phyloP scores from a whole-genome alignment of 2,329 filamentous ascomycete genomes.

The Coleophoma crateriformis region DNA sequence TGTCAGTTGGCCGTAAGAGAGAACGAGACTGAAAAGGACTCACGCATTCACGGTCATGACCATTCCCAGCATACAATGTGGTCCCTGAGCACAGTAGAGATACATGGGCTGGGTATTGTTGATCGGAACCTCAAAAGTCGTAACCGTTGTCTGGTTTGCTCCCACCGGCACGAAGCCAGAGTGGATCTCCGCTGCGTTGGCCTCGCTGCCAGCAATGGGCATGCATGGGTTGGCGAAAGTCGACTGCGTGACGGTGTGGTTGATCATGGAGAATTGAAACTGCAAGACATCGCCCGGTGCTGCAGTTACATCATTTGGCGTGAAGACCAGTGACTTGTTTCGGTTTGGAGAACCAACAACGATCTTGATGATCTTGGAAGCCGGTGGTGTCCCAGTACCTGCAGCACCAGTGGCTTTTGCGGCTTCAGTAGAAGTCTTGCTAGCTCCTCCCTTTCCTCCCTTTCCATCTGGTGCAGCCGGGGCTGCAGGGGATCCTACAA shows the following conservation, averaged over 20 bases:
- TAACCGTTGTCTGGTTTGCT: conserved; percentile 1
- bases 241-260: conserved; percentile 41
- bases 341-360: conserved; percentile 5
- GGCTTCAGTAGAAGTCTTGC: background rate
- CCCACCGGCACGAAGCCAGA: conserved; percentile 25
- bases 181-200: conserved; percentile 3
- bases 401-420: background rate
- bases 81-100: conserved; percentile 32
- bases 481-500: too few species aligned
- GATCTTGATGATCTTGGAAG: conserved; percentile 4
- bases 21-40: background rate
- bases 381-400: background rate
- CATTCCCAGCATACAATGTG: conserved; percentile 34
- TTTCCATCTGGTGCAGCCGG: background rate
- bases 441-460: background rate
- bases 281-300: conserved; percentile 43
- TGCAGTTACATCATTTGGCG: conserved; percentile 42
- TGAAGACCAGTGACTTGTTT: conserved; percentile 58
- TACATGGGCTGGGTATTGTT: conserved; percentile 31
- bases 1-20: background rate
- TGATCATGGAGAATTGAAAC: conserved; percentile 45
- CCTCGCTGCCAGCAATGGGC: conserved; percentile 9
- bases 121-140: conserved; percentile 16
- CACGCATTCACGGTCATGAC: conserved; percentile 32
- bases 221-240: conserved; percentile 24